These are phyloP conservation scores for Castanea crenata DNA, from an alignment of 306 rosid genomes.

Conservation along the genomic window DNA sequence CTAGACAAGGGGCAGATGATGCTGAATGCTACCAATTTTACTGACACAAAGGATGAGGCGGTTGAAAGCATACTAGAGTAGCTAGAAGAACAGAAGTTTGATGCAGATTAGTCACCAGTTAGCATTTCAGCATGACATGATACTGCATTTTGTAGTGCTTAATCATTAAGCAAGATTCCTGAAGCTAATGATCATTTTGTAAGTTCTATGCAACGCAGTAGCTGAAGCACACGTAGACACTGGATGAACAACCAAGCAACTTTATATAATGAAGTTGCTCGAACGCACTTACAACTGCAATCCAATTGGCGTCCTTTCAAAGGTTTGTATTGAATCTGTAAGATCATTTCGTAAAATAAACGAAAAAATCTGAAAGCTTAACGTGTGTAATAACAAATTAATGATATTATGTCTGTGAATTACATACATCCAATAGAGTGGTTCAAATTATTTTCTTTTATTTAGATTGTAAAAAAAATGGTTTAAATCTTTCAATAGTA, in stretches of 20 bases:
- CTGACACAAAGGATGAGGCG: neutral
- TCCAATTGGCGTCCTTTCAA: neutral
- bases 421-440: no score
- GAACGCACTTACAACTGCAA: neutral
- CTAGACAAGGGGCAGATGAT: neutral
- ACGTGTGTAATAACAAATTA: no score
- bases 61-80: conserved; percentile 18
- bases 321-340: neutral
- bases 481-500: no score
- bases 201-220: neutral
- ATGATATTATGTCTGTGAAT: no score
- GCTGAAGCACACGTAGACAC: neutral
- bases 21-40: neutral
- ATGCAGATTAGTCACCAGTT: conserved; percentile 10
- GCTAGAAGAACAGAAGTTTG: conserved; percentile 7
- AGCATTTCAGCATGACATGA: conserved; percentile 21
- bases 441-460: no score
- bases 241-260: neutral
- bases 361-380: no score
- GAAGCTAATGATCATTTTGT: conserved; percentile 18
- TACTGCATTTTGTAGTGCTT: conserved; percentile 22
- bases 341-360: no score
- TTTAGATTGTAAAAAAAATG: no score
- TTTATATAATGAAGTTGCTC: neutral
- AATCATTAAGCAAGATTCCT: neutral